These are phyloP conservation scores for Paxillus rubicundulus DNA, from an alignment of 768 basidiomycete species.

Conservation along the genomic window DNA sequence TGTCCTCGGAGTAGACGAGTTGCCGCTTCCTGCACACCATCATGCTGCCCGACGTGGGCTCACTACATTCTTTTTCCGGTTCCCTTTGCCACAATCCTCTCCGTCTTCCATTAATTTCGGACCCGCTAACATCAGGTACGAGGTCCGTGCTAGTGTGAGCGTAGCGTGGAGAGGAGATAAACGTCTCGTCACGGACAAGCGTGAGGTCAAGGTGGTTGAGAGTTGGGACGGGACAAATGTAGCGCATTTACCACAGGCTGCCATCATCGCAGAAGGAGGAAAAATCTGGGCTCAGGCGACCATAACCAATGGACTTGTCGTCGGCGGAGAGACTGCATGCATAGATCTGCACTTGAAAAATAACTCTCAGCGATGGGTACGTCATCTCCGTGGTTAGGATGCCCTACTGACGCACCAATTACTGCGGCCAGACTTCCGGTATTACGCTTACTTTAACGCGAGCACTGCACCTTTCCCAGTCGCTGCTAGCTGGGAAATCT, in stretches of 20 bases:
- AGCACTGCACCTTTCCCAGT: conserved; percentile 53
- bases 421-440: conserved; percentile 56
- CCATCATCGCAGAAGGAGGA: conserved; percentile 72
- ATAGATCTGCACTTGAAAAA: conserved; percentile 81
- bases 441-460: conserved; percentile 60
- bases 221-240: conserved; percentile 36
- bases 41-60: conserved; percentile 71
- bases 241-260: conserved; percentile 48
- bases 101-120: conserved; percentile 75
- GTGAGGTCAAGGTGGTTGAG: conserved; percentile 65
- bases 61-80: conserved; percentile 78
- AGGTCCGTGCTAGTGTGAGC: conserved; percentile 67
- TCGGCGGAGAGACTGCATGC: conserved; percentile 69
- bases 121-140: conserved; percentile 66
- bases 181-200: conserved; percentile 60
- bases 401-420: neutral
- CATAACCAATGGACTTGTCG: conserved; percentile 57
- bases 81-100: conserved; percentile 63
- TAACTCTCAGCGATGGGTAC: conserved; percentile 75
- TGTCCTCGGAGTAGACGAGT: conserved; percentile 49
- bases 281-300: conserved; percentile 76
- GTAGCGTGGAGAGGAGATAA: conserved; percentile 77
- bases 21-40: conserved; percentile 61
- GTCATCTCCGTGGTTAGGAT: conserved; percentile 6
- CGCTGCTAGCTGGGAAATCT: conserved; percentile 19